Percentiles rank a stretch among this genome's conserved stretches.
phyloP scores from a whole-genome alignment of 1,284 basidiomycete genomes.

The Xanthoconium separans region DNA sequence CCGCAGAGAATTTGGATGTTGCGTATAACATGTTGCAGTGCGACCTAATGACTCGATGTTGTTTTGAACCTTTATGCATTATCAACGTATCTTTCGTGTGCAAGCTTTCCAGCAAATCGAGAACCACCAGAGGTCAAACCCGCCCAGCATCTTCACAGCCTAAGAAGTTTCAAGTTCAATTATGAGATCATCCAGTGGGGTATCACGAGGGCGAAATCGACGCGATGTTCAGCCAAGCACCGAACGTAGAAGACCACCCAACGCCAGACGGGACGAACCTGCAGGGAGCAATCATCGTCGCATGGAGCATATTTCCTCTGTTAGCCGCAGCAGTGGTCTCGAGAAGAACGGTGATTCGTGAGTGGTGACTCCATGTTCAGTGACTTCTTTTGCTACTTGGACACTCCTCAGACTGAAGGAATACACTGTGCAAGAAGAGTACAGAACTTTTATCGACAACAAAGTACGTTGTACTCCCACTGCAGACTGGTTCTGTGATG shows the following conservation, averaged over 20 bases:
- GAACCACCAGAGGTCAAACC: neutral
- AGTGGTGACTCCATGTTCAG: slow-evolving; percentile 29
- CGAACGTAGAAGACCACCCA: neutral
- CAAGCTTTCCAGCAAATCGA: too few relatives aligned
- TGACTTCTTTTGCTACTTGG: slow-evolving; percentile 23
- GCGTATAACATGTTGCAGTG: too few relatives aligned
- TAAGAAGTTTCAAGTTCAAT: neutral
- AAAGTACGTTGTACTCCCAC: slow-evolving; percentile 45
- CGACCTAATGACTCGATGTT: too few relatives aligned
- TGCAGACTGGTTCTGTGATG: neutral
- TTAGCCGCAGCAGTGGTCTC: slow-evolving; percentile 70
- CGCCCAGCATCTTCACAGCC: neutral
- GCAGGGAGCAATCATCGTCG: slow-evolving; percentile 11
- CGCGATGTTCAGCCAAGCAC: neutral
- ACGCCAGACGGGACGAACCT: neutral
- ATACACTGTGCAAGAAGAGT: slow-evolving; percentile 57
- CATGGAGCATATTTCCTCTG: slow-evolving; percentile 65
- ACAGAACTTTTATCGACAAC: slow-evolving; percentile 56
- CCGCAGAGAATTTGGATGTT: neutral
- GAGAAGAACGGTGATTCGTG: slow-evolving; percentile 71
- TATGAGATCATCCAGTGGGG: slow-evolving; percentile 19
- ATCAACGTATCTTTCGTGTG: too few relatives aligned
- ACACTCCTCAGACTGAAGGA: slow-evolving; percentile 52
- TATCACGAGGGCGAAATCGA: slow-evolving; percentile 12
- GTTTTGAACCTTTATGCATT: too few relatives aligned